Evolutionary conservation across 768 basidiomycete species (phyloP).

Genomic region (Lepiota venenata): DNA sequence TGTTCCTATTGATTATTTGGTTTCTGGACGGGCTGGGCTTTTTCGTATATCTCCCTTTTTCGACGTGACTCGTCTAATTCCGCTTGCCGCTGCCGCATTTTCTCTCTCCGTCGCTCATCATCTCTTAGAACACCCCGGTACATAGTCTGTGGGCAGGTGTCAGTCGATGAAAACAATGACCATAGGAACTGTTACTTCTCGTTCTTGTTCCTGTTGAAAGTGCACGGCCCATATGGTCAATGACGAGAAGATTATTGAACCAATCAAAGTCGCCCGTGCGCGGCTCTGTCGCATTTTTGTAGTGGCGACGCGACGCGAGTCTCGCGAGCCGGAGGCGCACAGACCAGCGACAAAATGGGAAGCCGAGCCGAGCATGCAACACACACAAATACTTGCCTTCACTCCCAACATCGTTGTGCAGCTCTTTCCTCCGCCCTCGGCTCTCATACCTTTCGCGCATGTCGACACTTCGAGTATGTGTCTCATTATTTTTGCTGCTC

Average conservation of each 20-base stretch:
- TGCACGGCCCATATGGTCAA: slow-evolving; percentile 89
- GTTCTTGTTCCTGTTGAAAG: slow-evolving; percentile 79
- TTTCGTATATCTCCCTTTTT: slow-evolving; percentile 67
- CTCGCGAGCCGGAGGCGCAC: slow-evolving; percentile 14
- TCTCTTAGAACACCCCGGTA: slow-evolving; percentile 87
- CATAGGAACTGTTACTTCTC: slow-evolving; percentile 51
- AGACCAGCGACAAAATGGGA: slow-evolving; percentile 17
- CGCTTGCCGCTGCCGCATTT: slow-evolving; percentile 63
- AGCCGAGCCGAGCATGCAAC: slow-evolving; percentile 10
- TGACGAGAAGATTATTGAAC: slow-evolving; percentile 58
- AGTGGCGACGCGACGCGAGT: slow-evolving; percentile 22
- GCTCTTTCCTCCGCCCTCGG: background rate
- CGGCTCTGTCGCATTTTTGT: slow-evolving; percentile 55
- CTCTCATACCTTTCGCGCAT: background rate
- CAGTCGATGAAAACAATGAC: slow-evolving; percentile 4
- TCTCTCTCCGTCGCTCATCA: slow-evolving; percentile 75
- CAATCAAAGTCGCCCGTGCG: slow-evolving; percentile 73
- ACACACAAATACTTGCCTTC: slow-evolving; percentile 17
- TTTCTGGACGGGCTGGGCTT: slow-evolving; percentile 35
- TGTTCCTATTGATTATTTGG: background rate
- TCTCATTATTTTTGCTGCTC: slow-evolving; percentile 8
- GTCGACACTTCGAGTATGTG: slow-evolving; percentile 6
- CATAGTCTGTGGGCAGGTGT: slow-evolving; percentile 60
- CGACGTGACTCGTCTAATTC: slow-evolving; percentile 57
- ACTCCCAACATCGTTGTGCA: slow-evolving; percentile 1